These are phyloP conservation scores for Endothia cerciana DNA, from an alignment of 2,329 filamentous ascomycete species.

Conservation along the genomic window DNA sequence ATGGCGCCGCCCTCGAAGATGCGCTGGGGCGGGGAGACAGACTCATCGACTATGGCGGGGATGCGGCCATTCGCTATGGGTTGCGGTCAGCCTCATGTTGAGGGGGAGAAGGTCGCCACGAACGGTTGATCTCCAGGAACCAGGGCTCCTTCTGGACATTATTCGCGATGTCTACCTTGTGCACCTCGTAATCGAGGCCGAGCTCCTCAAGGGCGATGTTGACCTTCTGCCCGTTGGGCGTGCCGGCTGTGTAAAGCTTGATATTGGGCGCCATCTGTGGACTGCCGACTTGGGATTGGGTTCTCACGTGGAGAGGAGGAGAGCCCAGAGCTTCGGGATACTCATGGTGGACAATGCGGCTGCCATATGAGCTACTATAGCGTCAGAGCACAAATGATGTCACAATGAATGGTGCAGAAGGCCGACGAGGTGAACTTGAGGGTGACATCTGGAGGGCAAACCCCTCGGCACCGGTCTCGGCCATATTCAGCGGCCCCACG, in stretches of 20 bases:
- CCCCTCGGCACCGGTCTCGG: conserved; percentile 8
- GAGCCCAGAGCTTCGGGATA: neutral
- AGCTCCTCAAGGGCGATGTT: conserved; percentile 16
- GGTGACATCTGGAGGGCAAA: neutral
- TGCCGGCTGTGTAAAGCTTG: conserved; percentile 12
- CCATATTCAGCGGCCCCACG: neutral
- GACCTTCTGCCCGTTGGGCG: conserved; percentile 13
- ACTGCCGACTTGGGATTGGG: neutral
- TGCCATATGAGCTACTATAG: neutral
- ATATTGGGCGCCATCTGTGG: conserved; percentile 8
- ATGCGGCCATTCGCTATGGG: neutral
- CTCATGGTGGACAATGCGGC: neutral
- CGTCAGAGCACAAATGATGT: neutral
- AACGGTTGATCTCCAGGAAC: neutral
- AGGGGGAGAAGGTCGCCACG: neutral
- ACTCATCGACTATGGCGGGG: conserved; percentile 1
- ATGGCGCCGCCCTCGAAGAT: conserved; percentile 17
- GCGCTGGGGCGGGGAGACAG: conserved; percentile 4
- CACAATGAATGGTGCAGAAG: neutral
- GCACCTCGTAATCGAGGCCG: conserved; percentile 6
- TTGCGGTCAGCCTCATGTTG: neutral
- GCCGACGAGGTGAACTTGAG: neutral
- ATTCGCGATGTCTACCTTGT: conserved; percentile 10
- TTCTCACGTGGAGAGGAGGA: neutral
- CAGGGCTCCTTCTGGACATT: conserved; percentile 13